phyloP scores from a whole-genome alignment of 2,329 filamentous ascomycete genomes.

The Leptographium wingfieldii region DNA sequence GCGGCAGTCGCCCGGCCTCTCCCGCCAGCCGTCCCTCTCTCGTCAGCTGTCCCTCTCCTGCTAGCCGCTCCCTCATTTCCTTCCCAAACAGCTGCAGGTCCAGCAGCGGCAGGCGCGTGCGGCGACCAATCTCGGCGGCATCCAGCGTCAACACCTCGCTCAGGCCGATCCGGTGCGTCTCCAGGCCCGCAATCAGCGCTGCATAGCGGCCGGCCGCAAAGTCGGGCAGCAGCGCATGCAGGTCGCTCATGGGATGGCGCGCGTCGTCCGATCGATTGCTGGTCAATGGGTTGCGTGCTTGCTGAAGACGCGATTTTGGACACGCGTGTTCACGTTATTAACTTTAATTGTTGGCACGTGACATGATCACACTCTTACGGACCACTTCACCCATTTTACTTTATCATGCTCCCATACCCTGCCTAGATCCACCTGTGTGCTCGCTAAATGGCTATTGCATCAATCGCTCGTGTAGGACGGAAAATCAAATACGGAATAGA shows the following conservation, averaged over 20 bases:
- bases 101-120: slow-evolving; percentile 66
- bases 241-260: slow-evolving; percentile 59
- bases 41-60: slow-evolving; percentile 27
- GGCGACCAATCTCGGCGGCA: slow-evolving; percentile 69
- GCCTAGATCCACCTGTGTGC: not conserved
- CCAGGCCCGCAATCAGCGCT: slow-evolving; percentile 66
- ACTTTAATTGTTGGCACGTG: no score
- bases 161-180: slow-evolving; percentile 64
- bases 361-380: no score
- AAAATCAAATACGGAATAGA: not conserved
- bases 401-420: not conserved
- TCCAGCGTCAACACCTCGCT: slow-evolving; percentile 80
- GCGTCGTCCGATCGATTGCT: no score
- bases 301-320: no score
- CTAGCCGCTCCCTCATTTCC: slow-evolving; percentile 7
- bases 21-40: slow-evolving; percentile 17
- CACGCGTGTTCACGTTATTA: no score
- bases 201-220: slow-evolving; percentile 59
- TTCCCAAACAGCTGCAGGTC: slow-evolving; percentile 62
- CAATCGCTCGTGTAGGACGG: not conserved
- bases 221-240: slow-evolving; percentile 67
- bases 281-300: no score
- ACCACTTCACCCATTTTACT: not conserved
- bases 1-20: slow-evolving; percentile 25
- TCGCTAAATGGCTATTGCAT: not conserved